Evolutionary conservation across 176 grass and related monocot genomes (phyloP).

Genomic region (Juncus inflexus): DNA sequence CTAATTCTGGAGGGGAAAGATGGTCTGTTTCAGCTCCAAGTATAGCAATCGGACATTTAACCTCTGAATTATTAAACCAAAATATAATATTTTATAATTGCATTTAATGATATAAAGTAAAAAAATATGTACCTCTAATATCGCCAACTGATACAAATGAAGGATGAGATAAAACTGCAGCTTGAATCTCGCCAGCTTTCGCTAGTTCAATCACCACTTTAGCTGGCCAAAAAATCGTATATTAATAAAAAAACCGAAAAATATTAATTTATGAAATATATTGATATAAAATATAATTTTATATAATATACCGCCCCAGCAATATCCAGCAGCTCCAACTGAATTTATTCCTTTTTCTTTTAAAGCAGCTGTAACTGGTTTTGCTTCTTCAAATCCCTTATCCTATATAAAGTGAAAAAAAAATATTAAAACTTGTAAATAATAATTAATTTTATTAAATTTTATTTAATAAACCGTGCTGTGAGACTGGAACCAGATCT

Average conservation of each 20-base stretch:
- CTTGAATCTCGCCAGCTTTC: slow-evolving; percentile 59
- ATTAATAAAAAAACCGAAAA: not conserved
- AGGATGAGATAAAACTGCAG: slow-evolving; percentile 63
- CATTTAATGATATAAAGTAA: not conserved
- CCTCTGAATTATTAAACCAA: slow-evolving; percentile 25
- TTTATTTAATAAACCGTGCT: slow-evolving; percentile 1
- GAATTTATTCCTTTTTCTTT: slow-evolving; percentile 55
- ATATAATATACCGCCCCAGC: slow-evolving; percentile 77
- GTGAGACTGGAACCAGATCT: slow-evolving; percentile 50
- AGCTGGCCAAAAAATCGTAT: slow-evolving; percentile 27
- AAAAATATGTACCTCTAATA: slow-evolving; percentile 47
- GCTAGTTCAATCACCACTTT: slow-evolving; percentile 73
- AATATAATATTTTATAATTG: no score
- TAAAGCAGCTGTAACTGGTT: slow-evolving; percentile 54
- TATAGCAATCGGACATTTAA: slow-evolving; percentile 57
- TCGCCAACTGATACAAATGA: slow-evolving; percentile 59
- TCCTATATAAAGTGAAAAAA: slow-evolving; percentile 24
- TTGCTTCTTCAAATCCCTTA: slow-evolving; percentile 73
- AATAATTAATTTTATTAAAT: no score
- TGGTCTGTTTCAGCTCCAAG: slow-evolving; percentile 66
- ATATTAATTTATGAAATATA: no score
- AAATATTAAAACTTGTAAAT: not conserved
- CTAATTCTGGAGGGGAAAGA: slow-evolving; percentile 42
- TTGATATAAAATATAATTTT: not conserved
- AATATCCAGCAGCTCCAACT: slow-evolving; percentile 77